A percentile compares a stretch with the other conserved stretches of the same genome.
Conservation (phyloP, 768 basidiomycete genomes). For the Ramaria rubella region DNA sequence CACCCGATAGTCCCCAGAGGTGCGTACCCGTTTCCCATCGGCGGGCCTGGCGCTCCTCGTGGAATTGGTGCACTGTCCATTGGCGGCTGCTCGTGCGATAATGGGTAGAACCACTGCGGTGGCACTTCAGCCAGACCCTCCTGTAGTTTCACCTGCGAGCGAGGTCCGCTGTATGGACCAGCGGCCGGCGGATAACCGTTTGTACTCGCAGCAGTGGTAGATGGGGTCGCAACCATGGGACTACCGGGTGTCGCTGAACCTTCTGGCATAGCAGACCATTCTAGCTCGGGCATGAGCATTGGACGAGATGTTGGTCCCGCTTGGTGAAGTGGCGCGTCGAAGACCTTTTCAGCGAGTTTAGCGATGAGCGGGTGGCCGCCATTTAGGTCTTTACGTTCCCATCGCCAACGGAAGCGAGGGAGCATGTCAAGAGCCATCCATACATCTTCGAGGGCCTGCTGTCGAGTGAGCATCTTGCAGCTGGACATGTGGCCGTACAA, state of each 20-base stretch:
- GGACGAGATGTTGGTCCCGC: constrained; percentile 41
- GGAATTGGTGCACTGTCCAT: not conserved
- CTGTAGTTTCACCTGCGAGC: constrained; percentile 10
- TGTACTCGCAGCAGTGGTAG: constrained; percentile 3
- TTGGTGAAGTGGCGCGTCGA: constrained; percentile 63
- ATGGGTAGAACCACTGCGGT: constrained; percentile 66
- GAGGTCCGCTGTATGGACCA: not conserved
- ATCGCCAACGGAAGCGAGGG: constrained; percentile 85
- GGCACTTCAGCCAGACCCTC: constrained; percentile 57
- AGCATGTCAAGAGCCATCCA: constrained; percentile 86
- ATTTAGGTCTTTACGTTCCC: constrained; percentile 78
- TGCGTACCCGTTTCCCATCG: constrained; percentile 54
- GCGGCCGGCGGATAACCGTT: not conserved
- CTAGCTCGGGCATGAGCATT: constrained; percentile 43
- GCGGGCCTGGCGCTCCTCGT: constrained; percentile 20
- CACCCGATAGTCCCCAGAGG: constrained; percentile 49
- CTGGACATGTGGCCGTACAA: constrained; percentile 81
- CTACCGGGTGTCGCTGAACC: constrained; percentile 6
- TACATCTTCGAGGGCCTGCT: constrained; percentile 71
- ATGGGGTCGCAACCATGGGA: constrained; percentile 5
- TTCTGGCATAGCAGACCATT: constrained; percentile 30
- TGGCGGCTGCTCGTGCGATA: constrained; percentile 52
- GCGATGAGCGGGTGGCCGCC: constrained; percentile 82
- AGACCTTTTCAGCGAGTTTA: constrained; percentile 73
- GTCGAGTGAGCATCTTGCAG: constrained; percentile 56